phyloP scores from a whole-genome alignment of 1,284 basidiomycete species.

The Pseudozyma hubeiensis region DNA sequence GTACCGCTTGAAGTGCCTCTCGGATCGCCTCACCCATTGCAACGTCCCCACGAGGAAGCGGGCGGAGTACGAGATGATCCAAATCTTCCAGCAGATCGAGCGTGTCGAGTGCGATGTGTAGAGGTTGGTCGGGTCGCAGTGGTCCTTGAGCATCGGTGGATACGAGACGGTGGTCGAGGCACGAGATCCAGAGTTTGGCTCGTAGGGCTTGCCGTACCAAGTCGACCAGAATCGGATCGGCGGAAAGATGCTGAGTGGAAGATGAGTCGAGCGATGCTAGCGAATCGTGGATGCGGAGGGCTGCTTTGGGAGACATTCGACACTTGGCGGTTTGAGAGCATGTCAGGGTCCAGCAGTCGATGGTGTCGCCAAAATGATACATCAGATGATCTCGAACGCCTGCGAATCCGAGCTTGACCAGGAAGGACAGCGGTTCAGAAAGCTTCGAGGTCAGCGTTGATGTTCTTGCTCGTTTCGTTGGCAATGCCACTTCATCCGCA shows the following conservation, averaged over 20 bases:
- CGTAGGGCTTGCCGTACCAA: slow-evolving; percentile 32
- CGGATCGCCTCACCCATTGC: slow-evolving; percentile 6
- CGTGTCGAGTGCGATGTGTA: slow-evolving; percentile 43
- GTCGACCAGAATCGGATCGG: slow-evolving; percentile 37
- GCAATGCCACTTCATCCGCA: neutral
- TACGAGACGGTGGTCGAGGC: slow-evolving; percentile 29
- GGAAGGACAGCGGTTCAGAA: slow-evolving; percentile 9
- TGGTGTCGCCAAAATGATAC: slow-evolving; percentile 3
- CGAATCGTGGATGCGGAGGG: slow-evolving; percentile 29
- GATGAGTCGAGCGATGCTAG: slow-evolving; percentile 18
- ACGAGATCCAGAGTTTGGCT: slow-evolving; percentile 32
- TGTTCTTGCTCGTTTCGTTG: slow-evolving; percentile 1
- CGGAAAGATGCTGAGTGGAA: neutral
- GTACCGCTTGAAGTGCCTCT: slow-evolving; percentile 18
- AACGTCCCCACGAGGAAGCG: neutral
- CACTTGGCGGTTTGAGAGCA: neutral
- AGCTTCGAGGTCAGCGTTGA: neutral
- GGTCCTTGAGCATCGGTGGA: slow-evolving; percentile 12
- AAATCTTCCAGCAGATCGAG: slow-evolving; percentile 49
- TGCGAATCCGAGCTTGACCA: slow-evolving; percentile 23
- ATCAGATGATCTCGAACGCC: slow-evolving; percentile 14
- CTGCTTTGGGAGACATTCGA: slow-evolving; percentile 6
- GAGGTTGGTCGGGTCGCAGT: slow-evolving; percentile 34
- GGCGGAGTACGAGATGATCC: slow-evolving; percentile 18
- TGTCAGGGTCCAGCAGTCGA: slow-evolving; percentile 13